Evolutionary conservation across 1,284 basidiomycete species (phyloP), one percentile per base, ranked within the genome.

Genomic region (Hemileia vastatrix): DNA sequence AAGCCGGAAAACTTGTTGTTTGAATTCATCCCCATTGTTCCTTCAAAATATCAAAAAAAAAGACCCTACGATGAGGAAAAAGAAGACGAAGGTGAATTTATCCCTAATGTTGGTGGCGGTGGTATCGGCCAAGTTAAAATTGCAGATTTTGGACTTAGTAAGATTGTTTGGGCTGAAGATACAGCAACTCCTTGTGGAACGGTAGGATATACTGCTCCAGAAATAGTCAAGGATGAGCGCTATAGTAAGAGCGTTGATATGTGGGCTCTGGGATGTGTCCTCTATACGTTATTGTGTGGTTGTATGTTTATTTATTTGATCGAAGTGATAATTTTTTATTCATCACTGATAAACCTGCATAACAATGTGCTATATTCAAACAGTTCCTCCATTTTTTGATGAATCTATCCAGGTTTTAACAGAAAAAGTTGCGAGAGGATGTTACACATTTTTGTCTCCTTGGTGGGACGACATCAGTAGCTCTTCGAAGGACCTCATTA

Each of bases 161-260:
- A 99, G 79, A 87, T 98, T 60, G 91, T 99, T 3, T 99, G 95
- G 95, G 88, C 95, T 6, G 91, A 97, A 76, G 87, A 95, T 77
- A 99, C 95, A 8, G 95, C 92, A 87, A 99, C 95, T 24, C 95
- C 95, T 19, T 99, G 95, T 73, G 95, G 95, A 32, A 99, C 95
- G 1, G 94, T 98, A 27, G 95, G 95, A 3, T 99, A 99, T 78
- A 98, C 95, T 2, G 95, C 95, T 2, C 95, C 95, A 1, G 95
- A 99, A 78, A 99, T 99, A 67, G 95, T 99, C 72, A 97, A 97
- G 79, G 95, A 98, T 76, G 93, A 99, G 79, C 83, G 94, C 24
- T 99, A 99, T 77, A 90, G 87, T 76, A 97, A 96, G 79, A 90
- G 87, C 71, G 95, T 98, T 61, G 95, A 99, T 77, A 98, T 98